Evolutionary conservation across 1,139 yeast species (phyloP), one percentile per base, ranked within the genome.

Genomic region (Blastobotrys ciferrii): DNA sequence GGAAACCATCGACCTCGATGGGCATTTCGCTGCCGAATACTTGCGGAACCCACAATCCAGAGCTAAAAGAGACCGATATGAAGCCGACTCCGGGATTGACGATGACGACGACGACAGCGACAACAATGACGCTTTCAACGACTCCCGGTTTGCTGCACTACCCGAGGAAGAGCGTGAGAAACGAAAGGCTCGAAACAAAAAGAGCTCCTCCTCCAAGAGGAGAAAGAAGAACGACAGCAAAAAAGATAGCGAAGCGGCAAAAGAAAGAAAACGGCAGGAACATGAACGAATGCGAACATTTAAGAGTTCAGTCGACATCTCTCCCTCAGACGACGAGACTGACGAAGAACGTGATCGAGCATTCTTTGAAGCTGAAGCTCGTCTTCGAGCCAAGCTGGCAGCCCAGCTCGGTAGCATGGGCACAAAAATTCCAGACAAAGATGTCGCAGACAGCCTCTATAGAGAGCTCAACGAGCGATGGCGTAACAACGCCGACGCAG

Each of bases 281-380:
- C 9, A 5, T 31, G 43, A 44, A 35, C 50, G 48, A 28, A 17
- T 18, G 6, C 40, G 19, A 48, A 43, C 44, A 15, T 49, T 50
- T 44, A 58, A 57, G 48, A 58, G 62, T 42, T 43, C 81, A 1
- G 83, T 79, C 53, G 80, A 68, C 57, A 77, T 85, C 40, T 72
- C 72, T 50, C 82, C 77, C 47, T 81, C 87, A 0, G 91, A 84
- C 59, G 88, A 84, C 58, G 84, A 79, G 18, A 75, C 81, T 2
- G 88, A 83, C 55, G 80, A 73, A 14, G 89, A 82, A 48, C 60
- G 72, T 46, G 81, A 77, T 51, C 61, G 59, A 1, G 71, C 60
- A 23, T 84, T 85, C 62, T 85, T 78, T 60, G 81, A 68, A 41
- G 72, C 80, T 52, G 94, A 85, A 13, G 39, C 25, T 18, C 32